These are phyloP conservation scores for Trypanosoma conorhini DNA, from an alignment of 208 protist genomes.

Conservation along the genomic window DNA sequence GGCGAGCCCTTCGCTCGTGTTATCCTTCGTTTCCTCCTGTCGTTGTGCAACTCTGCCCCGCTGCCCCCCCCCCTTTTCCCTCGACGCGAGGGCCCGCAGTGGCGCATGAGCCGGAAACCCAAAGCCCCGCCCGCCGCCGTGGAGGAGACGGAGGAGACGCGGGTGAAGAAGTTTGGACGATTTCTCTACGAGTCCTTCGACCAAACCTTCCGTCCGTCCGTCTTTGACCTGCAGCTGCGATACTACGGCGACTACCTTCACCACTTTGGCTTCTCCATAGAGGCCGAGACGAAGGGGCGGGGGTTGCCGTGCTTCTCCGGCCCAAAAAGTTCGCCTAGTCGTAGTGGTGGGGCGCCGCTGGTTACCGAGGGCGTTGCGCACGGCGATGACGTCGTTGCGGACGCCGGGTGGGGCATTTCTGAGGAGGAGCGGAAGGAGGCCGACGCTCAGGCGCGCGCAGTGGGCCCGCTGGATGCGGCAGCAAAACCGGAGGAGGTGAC, in stretches of 20 bases:
- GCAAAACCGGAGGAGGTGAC: conserved; percentile 26
- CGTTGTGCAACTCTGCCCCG: neutral
- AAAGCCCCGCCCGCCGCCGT: neutral
- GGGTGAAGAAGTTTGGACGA: conserved; percentile 43
- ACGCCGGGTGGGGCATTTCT: conserved; percentile 53
- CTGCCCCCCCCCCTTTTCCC: neutral
- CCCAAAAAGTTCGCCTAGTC: neutral
- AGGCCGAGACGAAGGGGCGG: conserved; percentile 34
- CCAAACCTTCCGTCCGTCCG: conserved; percentile 16
- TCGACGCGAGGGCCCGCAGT: neutral
- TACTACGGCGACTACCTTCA: conserved; percentile 82
- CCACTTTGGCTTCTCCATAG: conserved; percentile 84
- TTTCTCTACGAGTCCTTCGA: conserved; percentile 41
- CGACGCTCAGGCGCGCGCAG: conserved; percentile 30
- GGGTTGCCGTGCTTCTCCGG: neutral
- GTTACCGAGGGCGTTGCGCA: neutral
- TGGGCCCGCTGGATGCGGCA: conserved; percentile 30
- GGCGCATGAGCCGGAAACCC: conserved; percentile 10
- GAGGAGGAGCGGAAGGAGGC: conserved; percentile 39
- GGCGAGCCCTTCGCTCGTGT: neutral
- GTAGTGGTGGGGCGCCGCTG: neutral
- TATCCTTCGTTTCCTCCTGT: neutral
- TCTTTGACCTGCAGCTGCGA: conserved; percentile 46
- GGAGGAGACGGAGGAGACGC: conserved; percentile 18
- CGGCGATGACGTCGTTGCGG: conserved; percentile 22